phyloP scores from a whole-genome alignment of 805 yeast species.

The Babjeviella inositovora region DNA sequence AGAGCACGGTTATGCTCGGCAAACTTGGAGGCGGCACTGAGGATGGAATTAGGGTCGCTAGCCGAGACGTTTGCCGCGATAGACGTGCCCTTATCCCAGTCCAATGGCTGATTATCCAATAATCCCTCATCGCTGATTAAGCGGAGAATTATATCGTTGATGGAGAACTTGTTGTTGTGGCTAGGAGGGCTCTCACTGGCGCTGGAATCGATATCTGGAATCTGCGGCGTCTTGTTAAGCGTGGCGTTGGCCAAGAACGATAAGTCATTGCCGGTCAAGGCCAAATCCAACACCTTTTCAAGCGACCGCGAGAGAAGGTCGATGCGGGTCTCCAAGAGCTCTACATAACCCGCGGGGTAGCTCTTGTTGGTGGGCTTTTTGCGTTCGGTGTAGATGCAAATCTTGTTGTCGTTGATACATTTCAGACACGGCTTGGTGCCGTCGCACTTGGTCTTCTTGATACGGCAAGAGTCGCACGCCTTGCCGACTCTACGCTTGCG shows the following conservation, averaged over 20 bases:
- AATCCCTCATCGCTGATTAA: constrained; percentile 21
- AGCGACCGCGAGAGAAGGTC: constrained; percentile 33
- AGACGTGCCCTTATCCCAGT: constrained; percentile 25
- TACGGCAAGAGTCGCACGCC: constrained; percentile 48
- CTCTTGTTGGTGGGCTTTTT: constrained; percentile 34
- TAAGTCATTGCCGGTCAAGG: too few species aligned
- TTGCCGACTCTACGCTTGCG: constrained; percentile 48
- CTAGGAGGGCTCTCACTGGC: too few species aligned
- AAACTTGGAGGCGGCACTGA: constrained; percentile 12
- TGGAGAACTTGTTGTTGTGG: constrained; percentile 16
- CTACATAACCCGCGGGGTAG: constrained; percentile 47
- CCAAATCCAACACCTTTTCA: constrained; percentile 18
- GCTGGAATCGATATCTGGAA: too few species aligned
- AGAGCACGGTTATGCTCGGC: constrained; percentile 19
- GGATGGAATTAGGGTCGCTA: constrained; percentile 8
- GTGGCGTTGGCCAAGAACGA: too few species aligned
- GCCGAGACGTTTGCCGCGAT: constrained; percentile 18
- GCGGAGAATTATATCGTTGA: constrained; percentile 27
- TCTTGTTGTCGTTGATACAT: constrained; percentile 36
- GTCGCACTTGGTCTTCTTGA: constrained; percentile 49
- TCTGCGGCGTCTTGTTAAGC: too few species aligned
- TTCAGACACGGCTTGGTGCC: constrained; percentile 46
- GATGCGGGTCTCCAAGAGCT: constrained; percentile 40
- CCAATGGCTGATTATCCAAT: constrained; percentile 19
- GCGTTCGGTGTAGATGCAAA: constrained; percentile 43